phyloP scores from a whole-genome alignment of 1,284 basidiomycete species.

The Heterobasidion parviporum region DNA sequence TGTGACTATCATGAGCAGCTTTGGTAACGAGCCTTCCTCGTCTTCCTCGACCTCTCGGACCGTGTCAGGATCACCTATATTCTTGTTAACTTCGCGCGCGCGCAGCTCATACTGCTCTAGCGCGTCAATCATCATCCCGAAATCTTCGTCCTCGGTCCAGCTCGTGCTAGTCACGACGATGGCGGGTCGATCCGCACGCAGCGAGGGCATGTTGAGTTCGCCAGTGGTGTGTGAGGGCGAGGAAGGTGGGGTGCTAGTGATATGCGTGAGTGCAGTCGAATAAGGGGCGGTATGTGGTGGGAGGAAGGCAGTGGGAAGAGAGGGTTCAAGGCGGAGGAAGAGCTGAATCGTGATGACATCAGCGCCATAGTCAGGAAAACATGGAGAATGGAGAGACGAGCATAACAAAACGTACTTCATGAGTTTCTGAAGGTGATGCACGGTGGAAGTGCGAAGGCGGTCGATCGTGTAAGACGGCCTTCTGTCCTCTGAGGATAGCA shows the following conservation, averaged over 20 bases:
- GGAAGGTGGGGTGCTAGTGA: not conserved
- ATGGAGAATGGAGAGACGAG: slow-evolving; percentile 13
- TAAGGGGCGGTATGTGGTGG: slow-evolving; percentile 38
- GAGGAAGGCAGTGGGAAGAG: slow-evolving; percentile 31
- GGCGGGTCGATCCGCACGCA: slow-evolving; percentile 71
- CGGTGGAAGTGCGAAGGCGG: slow-evolving; percentile 78
- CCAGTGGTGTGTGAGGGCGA: slow-evolving; percentile 19
- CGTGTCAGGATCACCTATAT: slow-evolving; percentile 70
- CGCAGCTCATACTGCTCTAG: slow-evolving; percentile 60
- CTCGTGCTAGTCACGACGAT: slow-evolving; percentile 89
- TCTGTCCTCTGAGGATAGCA: slow-evolving; percentile 52
- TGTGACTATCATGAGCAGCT: slow-evolving; percentile 80
- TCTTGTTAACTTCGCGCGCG: slow-evolving; percentile 45
- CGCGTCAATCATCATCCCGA: slow-evolving; percentile 74
- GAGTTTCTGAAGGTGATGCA: slow-evolving; percentile 59
- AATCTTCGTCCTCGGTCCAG: slow-evolving; percentile 98
- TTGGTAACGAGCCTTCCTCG: slow-evolving; percentile 43
- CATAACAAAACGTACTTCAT: slow-evolving; percentile 45
- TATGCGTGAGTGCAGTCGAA: slow-evolving; percentile 55
- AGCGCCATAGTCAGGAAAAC: slow-evolving; percentile 3
- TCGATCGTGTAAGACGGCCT: slow-evolving; percentile 78
- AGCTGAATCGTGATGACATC: slow-evolving; percentile 28
- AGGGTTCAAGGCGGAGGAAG: slow-evolving; percentile 41
- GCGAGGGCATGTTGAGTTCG: slow-evolving; percentile 19
- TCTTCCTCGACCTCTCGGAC: slow-evolving; percentile 75